Evolutionary conservation across 1,139 yeast species (phyloP), one percentile per base, ranked within the genome.

Genomic region (Blastobotrys buckinghamii): DNA sequence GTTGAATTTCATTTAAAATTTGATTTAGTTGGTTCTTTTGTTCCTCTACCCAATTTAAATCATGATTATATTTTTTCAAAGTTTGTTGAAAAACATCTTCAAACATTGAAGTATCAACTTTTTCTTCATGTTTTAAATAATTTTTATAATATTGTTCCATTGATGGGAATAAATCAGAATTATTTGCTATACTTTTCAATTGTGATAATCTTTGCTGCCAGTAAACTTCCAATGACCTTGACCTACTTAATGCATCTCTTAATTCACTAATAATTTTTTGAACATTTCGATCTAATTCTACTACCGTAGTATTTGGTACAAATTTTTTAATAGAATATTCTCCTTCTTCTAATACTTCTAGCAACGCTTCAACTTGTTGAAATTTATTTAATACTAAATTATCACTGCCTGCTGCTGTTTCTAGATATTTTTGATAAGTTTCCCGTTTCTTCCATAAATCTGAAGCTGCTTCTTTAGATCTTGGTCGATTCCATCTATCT

Each of bases 401-500:
- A 62, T 89, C 96, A 2, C 95, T 86, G 2, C 67, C 60, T 32
- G 70, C 68, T 1, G 95, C 95, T 53, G 81, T 80, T 1, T 60
- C 58, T 17, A 84, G 62, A 59, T 82, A 84, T 4, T 63, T 65
- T 34, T 69, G 69, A 64, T 81, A 69, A 29, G 72, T 73, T 5
- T 63, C 59, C 2, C 81, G 63, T 45, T 74, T 74, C 1, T 63
- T 65, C 52, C 68, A 59, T 2, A 76, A 65, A 0, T 65, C 67
- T 1, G 45, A 47, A 15, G 57, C 64, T 1, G 60, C 59, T 42
- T 49, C 53, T 2, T 59, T 51, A 1, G 67, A 54, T 36, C 61
- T 46, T 16, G 55, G 47, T 20, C 62, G 50, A 36, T 53, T 44
- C 88, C 88, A 83, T 26, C 70, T 61, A 1, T 62, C 59, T 0